Evolutionary conservation across 1,139 yeast genomes (phyloP), one percentile per base, ranked within the genome.

Genomic region (Yamadazyma epiphylla): DNA sequence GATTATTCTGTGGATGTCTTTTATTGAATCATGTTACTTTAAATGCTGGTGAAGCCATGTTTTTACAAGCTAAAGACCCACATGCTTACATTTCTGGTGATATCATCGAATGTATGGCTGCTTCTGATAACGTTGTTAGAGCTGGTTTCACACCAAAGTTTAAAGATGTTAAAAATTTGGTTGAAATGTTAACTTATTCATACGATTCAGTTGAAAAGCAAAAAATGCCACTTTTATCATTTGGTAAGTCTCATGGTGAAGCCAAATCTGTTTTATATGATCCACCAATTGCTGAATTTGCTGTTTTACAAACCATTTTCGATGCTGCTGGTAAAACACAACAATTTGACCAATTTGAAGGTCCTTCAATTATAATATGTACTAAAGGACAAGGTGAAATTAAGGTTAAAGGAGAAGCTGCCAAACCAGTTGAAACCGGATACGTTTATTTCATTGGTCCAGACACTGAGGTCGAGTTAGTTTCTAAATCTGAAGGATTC

Each of bases 91-190:
- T 91, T 42, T 74, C 82, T 33, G 98, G 98, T 43, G 97, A 91
- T 57, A 91, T 91, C 46, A 89, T 91, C 50, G 99, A 91, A 64
- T 94, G 98, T 67, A 91, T 91, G 99, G 98, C 98, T 29, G 96
- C 97, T 9, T 82, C 95, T 24, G 99, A 91, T 58, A 91, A 91
- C 51, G 99, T 91, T 36, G 96, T 91, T 27, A 79, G 98, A 60
- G 95, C 97, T 5, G 99, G 98, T 7, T 91, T 91, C 68, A 91
- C 98, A 10, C 98, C 98, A 37, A 91, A 94, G 61, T 91, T 89
- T 67, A 91, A 89, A 64, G 98, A 94, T 58, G 97, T 91, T 35
- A 64, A 80, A 41, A 86, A 84, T 52, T 74, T 91, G 53, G 97
- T 91, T 23, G 77, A 74, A 32, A 87, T 86, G 94, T 75, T 91